Evolutionary conservation across 768 basidiomycete genomes (phyloP).

Genomic region (Kwoniella bestiolae): DNA sequence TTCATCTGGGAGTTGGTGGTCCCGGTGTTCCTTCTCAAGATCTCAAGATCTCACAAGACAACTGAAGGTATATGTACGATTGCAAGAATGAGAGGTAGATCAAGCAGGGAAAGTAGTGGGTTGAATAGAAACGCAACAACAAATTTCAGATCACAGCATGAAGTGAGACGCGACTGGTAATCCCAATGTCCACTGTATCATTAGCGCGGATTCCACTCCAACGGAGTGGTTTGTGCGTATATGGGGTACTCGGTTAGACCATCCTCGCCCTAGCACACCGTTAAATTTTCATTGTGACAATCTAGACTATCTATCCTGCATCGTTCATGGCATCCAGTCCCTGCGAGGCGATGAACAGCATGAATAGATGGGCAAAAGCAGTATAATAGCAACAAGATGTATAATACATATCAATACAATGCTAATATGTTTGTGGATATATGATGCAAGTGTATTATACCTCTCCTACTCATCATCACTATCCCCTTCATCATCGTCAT

Average conservation of each 20-base stretch:
- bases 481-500: constrained; percentile 60
- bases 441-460: background rate
- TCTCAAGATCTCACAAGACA: no score
- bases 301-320: no score
- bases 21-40: no score
- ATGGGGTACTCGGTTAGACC: background rate
- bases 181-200: background rate
- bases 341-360: no score
- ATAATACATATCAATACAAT: constrained; percentile 3
- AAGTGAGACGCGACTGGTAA: constrained; percentile 8
- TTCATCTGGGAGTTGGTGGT: no score
- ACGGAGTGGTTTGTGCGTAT: background rate
- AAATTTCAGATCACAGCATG: background rate
- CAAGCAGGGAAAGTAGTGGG: background rate
- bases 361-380: no score
- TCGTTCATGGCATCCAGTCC: no score
- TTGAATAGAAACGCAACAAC: background rate
- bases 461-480: constrained; percentile 43
- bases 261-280: no score
- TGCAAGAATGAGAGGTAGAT: no score
- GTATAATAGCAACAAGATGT: background rate
- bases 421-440: constrained; percentile 1
- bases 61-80: no score
- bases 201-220: no score
- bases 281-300: background rate